These are phyloP conservation scores for Aspergillus bertholletiae DNA, from an alignment of 495 filamentous ascomycete species.

Conservation along the genomic window DNA sequence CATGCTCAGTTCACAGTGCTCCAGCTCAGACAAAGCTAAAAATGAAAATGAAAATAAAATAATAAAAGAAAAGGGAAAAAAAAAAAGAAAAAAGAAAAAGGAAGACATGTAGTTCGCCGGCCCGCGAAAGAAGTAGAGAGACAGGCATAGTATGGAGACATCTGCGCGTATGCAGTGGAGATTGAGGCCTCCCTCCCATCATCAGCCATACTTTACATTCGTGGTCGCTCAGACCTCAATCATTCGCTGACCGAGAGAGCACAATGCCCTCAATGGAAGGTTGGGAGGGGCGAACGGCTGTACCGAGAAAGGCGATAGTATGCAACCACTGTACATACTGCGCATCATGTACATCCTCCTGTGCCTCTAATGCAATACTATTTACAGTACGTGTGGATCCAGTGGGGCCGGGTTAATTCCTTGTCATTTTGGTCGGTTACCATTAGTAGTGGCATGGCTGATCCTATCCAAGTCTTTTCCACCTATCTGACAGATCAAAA, in stretches of 20 bases:
- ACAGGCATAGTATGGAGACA: slow-evolving; percentile 11
- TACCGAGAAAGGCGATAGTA: slow-evolving; percentile 11
- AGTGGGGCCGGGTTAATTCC: neutral
- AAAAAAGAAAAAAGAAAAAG: neutral
- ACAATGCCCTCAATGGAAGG: slow-evolving; percentile 8
- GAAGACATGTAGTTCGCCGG: slow-evolving; percentile 4
- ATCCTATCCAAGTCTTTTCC: neutral
- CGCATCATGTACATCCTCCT: neutral
- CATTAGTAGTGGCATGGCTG: neutral
- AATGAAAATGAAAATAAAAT: neutral
- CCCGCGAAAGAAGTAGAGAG: slow-evolving; percentile 6
- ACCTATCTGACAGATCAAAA: neutral
- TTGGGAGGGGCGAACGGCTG: slow-evolving; percentile 5
- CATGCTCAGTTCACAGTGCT: neutral
- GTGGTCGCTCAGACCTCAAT: slow-evolving; percentile 8
- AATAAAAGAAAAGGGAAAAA: neutral
- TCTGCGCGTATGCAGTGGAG: slow-evolving; percentile 10
- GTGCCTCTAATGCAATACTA: neutral
- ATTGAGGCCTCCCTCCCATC: slow-evolving; percentile 8
- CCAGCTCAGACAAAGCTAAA: neutral
- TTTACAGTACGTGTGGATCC: slow-evolving; percentile 5
- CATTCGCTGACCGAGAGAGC: slow-evolving; percentile 10
- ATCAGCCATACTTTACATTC: slow-evolving; percentile 18
- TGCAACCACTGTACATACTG: slow-evolving; percentile 5
- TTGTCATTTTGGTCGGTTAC: neutral